These are phyloP conservation scores for Hericium erinaceus DNA, from an alignment of 768 basidiomycete species.

Conservation along the genomic window DNA sequence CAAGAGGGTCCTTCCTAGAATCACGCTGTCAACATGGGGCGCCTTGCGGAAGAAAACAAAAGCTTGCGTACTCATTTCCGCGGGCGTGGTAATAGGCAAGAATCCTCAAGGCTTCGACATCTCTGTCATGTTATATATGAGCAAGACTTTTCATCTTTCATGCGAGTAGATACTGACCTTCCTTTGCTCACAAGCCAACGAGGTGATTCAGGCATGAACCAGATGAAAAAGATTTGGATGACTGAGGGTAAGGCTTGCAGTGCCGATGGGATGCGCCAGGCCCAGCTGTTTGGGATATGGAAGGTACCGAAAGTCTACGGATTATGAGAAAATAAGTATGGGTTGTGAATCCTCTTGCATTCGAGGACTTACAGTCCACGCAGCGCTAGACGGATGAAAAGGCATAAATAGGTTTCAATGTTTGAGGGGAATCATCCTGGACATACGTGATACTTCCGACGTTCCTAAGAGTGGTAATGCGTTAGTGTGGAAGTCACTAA, in stretches of 20 bases:
- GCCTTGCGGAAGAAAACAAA: constrained; percentile 1
- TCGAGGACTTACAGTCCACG: constrained; percentile 43
- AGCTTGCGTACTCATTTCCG: constrained; percentile 17
- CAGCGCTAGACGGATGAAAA: constrained; percentile 28
- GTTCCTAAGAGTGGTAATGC: neutral
- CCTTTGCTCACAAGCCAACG: constrained; percentile 30
- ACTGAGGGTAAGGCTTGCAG: constrained; percentile 26
- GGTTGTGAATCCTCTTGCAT: too few species aligned
- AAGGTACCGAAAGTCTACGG: constrained; percentile 33
- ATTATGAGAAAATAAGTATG: too few species aligned
- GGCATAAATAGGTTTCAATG: neutral
- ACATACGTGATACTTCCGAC: neutral
- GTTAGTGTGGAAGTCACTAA: constrained; percentile 49
- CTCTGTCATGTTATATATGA: constrained; percentile 11
- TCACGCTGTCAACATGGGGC: neutral
- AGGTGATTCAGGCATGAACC: constrained; percentile 32
- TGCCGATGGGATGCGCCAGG: constrained; percentile 37
- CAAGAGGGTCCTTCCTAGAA: constrained; percentile 37
- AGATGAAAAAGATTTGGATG: constrained; percentile 27
- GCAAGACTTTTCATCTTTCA: neutral
- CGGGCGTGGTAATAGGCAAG: constrained; percentile 33
- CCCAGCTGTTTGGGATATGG: constrained; percentile 27
- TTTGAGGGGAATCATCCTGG: too few species aligned
- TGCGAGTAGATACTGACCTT: constrained; percentile 14
- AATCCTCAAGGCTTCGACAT: constrained; percentile 24